Conservation (phyloP, 768 basidiomycete genomes). For the Boletellus ananas region DNA sequence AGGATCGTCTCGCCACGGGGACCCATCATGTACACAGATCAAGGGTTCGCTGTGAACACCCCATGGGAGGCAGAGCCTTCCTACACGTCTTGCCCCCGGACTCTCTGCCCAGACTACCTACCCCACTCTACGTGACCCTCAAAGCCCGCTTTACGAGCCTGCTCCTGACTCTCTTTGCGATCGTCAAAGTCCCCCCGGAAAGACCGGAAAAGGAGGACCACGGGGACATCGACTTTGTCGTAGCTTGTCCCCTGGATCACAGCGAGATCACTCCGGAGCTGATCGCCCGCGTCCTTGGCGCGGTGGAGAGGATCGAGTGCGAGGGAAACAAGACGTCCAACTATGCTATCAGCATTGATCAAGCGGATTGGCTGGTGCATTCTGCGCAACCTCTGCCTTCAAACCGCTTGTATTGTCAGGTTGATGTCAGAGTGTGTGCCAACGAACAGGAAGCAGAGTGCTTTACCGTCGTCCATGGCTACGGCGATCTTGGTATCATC, state of each 20-base stretch:
- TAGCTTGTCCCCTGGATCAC: conserved; percentile 38
- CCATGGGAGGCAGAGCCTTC: conserved; percentile 75
- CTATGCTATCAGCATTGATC: conserved; percentile 50
- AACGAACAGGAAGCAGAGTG: conserved; percentile 49
- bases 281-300: conserved; percentile 43
- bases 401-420: conserved; percentile 38
- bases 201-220: conserved; percentile 62
- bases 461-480: conserved; percentile 53
- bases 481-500: conserved; percentile 73
- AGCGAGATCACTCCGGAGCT: conserved; percentile 31
- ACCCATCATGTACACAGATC: not conserved
- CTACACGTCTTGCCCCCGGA: conserved; percentile 37
- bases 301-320: conserved; percentile 43
- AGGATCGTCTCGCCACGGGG: conserved; percentile 13
- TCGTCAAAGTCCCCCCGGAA: conserved; percentile 56
- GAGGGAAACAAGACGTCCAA: conserved; percentile 58
- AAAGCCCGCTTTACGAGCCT: conserved; percentile 43
- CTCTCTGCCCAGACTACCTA: conserved; percentile 61
- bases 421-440: conserved; percentile 60
- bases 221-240: conserved; percentile 70
- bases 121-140: conserved; percentile 46
- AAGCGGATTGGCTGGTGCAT: conserved; percentile 36
- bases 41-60: not conserved
- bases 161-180: conserved; percentile 44
- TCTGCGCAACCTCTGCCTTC: conserved; percentile 4